Evolutionary conservation across 2,329 filamentous ascomycete species (phyloP), one percentile per base, ranked within the genome.

Genomic region (Xylariaceae sp.): DNA sequence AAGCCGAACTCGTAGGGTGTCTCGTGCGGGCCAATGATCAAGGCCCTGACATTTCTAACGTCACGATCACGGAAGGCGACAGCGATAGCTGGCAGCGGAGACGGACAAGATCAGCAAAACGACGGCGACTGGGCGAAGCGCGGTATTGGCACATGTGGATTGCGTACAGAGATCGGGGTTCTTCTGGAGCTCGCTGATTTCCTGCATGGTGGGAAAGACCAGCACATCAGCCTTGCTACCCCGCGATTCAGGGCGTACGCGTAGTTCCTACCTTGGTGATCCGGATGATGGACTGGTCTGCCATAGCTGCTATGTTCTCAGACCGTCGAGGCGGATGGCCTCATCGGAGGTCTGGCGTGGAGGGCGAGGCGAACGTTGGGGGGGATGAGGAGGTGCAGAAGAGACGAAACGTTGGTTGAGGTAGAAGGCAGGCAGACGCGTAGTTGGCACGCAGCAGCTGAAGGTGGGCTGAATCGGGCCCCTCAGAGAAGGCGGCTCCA

Each of bases 1-100:
- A 95, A 95, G 3, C 92, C 92, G 54, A 93, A 95, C 59, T 95
- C 89, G 59, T 98, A 98, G 0, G 90, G 89, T 1, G 89, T 94
- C 49, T 92, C 89, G 44, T 90, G 87, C 16, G 92, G 90, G 0
- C 92, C 92, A 46, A 96, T 77, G 50, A 96, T 90, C 43, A 96
- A 61, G 31, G 89, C 87, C 55, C 79, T 83, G 31, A 96, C 81
- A 55, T 86, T 83, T 35, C 89, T 83, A 40, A 96, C 85, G 58
- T 98, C 88, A 47, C 79, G 72, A 60, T 96, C 92, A 32, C 83
- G 74, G 55, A 84, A 94, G 36, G 85, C 83, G 31, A 95, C 88
- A 9, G 86, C 86, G 43, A 96, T 74, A 19, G 89, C 86, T 89
- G 41, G 31, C 29, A 24, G 17, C 17, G 29, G 30, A 28, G 32